Evolutionary conservation across 2,329 filamentous ascomycete species (phyloP).

Genomic region (Calonectria crousiana): DNA sequence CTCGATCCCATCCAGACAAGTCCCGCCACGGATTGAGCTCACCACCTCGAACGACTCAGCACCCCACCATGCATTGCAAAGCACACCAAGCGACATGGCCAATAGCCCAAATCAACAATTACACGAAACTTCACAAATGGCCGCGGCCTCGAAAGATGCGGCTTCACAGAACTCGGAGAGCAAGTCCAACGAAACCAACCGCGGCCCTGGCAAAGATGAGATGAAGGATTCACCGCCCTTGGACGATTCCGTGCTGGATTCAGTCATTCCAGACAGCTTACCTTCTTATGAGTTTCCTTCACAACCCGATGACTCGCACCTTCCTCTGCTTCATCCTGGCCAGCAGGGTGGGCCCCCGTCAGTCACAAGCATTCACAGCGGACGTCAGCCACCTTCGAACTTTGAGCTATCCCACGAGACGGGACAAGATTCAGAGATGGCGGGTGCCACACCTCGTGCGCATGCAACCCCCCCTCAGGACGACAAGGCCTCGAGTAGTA

Average conservation of each 20-base stretch:
- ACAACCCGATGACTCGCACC: constrained; percentile 5
- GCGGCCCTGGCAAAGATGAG: background rate
- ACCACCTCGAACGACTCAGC: constrained; percentile 32
- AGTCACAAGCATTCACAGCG: constrained; percentile 58
- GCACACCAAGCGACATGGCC: constrained; percentile 30
- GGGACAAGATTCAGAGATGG: constrained; percentile 37
- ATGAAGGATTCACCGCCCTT: constrained; percentile 13
- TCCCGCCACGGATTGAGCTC: constrained; percentile 36
- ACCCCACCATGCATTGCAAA: constrained; percentile 39
- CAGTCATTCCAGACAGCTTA: constrained; percentile 41
- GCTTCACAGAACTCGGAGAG: background rate
- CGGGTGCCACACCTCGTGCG: constrained; percentile 35
- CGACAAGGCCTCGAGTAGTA: constrained; percentile 27
- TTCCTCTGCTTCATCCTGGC: background rate
- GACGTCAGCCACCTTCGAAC: constrained; percentile 62
- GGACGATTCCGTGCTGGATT: constrained; percentile 27
- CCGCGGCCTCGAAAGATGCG: constrained; percentile 4
- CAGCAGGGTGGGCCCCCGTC: constrained; percentile 35
- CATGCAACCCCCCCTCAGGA: constrained; percentile 26
- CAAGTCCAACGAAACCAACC: background rate
- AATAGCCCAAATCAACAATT: constrained; percentile 37
- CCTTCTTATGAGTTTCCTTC: constrained; percentile 28
- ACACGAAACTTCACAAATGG: constrained; percentile 30
- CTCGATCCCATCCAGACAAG: constrained; percentile 47
- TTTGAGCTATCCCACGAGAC: constrained; percentile 48